phyloP scores from a whole-genome alignment of 805 yeast genomes.

The Candida coquimbonensis region DNA sequence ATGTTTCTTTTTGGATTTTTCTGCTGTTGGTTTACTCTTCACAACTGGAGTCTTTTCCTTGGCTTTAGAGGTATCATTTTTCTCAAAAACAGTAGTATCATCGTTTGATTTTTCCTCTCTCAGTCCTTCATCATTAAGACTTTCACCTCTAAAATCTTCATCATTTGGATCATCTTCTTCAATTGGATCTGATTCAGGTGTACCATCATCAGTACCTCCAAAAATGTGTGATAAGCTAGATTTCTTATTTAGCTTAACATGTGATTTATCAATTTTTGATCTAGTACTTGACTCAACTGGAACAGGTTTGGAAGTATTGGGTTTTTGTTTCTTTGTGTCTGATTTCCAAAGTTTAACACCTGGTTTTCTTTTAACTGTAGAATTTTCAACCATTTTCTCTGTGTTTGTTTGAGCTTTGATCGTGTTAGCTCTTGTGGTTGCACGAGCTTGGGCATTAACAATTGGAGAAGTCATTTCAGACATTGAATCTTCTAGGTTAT shows the following conservation, averaged over 20 bases:
- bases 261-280: too few species aligned
- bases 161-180: slow-evolving; percentile 8
- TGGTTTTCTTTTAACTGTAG: not conserved
- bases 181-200: slow-evolving; percentile 1
- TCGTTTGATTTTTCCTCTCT: too few species aligned
- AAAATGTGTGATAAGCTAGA: slow-evolving; percentile 2
- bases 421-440: slow-evolving; percentile 11
- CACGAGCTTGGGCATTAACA: slow-evolving; percentile 12
- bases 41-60: too few species aligned
- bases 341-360: too few species aligned
- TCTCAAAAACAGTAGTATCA: too few species aligned
- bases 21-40: not conserved
- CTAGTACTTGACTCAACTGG: too few species aligned
- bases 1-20: not conserved
- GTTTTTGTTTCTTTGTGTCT: not conserved
- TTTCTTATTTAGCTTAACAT: not conserved
- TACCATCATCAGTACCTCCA: slow-evolving; percentile 9
- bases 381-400: not conserved
- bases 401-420: not conserved
- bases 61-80: too few species aligned
- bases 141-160: too few species aligned
- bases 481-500: slow-evolving; percentile 1
- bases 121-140: too few species aligned
- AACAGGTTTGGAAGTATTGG: too few species aligned
- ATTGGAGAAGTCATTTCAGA: slow-evolving; percentile 13